These are phyloP conservation scores for Theobroma cacao DNA, from an alignment of 345 rosid genomes.

Conservation along the genomic window DNA sequence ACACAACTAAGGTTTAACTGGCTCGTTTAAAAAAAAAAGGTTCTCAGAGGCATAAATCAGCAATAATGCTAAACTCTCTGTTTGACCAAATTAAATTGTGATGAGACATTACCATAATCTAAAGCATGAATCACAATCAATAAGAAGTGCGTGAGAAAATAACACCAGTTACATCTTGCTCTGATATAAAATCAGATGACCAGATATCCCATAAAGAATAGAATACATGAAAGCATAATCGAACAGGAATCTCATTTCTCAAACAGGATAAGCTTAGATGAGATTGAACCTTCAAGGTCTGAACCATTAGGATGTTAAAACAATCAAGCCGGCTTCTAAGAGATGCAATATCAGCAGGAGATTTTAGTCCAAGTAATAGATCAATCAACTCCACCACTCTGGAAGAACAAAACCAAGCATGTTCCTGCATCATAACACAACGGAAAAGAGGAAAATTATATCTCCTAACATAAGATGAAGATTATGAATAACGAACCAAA, in stretches of 20 bases:
- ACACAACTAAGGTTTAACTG: background rate
- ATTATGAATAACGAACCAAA: slow-evolving; percentile 7
- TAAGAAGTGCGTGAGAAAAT: background rate
- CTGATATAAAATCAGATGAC: background rate
- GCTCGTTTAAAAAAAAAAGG: background rate
- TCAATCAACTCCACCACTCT: slow-evolving; percentile 65
- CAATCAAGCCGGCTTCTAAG: slow-evolving; percentile 73
- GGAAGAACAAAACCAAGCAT: slow-evolving; percentile 67
- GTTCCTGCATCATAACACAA: slow-evolving; percentile 55
- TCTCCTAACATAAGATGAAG: background rate
- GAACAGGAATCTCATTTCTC: slow-evolving; percentile 1
- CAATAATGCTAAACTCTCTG: background rate
- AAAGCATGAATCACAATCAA: background rate
- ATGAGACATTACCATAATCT: background rate
- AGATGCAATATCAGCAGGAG: slow-evolving; percentile 48
- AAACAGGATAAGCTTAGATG: background rate
- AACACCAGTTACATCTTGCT: background rate
- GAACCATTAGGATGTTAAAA: slow-evolving; percentile 61
- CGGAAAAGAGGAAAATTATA: slow-evolving; percentile 19
- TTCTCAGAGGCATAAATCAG: background rate
- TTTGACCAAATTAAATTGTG: background rate
- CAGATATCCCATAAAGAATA: background rate
- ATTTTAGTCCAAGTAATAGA: slow-evolving; percentile 55
- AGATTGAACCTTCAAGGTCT: slow-evolving; percentile 59
- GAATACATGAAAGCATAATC: background rate